Conservation (phyloP, 2,329 filamentous ascomycete genomes). For the Bipolaris zeicola region DNA sequence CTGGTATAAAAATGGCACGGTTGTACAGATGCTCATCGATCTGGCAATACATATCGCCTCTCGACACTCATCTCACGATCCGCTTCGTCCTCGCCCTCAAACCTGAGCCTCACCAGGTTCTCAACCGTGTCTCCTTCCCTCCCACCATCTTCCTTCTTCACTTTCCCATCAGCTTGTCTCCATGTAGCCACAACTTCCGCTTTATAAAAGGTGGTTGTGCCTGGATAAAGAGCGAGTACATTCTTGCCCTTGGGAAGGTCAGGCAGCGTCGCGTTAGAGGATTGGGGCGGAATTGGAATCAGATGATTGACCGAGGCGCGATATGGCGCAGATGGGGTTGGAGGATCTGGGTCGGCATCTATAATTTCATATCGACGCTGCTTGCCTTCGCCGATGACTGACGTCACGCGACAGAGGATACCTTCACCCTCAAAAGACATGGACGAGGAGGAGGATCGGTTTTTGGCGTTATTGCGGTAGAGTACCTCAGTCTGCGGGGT, state of each 20-base stretch:
- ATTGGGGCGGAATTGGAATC: slow-evolving; percentile 51
- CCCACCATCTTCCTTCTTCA: slow-evolving; percentile 48
- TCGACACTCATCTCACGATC: slow-evolving; percentile 56
- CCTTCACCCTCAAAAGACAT: slow-evolving; percentile 54
- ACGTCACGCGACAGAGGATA: slow-evolving; percentile 57
- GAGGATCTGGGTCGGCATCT: slow-evolving; percentile 54
- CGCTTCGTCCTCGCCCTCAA: slow-evolving; percentile 56
- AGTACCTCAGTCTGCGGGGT: slow-evolving; percentile 56
- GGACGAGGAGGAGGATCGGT: slow-evolving; percentile 28
- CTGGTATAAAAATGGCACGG: neutral
- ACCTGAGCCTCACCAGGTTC: slow-evolving; percentile 52
- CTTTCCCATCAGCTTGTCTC: slow-evolving; percentile 40
- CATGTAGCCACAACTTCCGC: slow-evolving; percentile 55
- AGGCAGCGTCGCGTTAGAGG: slow-evolving; percentile 48
- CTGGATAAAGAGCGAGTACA: slow-evolving; percentile 58
- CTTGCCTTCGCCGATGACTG: slow-evolving; percentile 60
- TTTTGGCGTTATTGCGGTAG: slow-evolving; percentile 57
- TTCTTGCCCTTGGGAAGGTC: slow-evolving; percentile 50
- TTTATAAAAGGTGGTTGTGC: slow-evolving; percentile 61
- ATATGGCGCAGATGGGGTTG: slow-evolving; percentile 47
- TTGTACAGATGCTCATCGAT: slow-evolving; percentile 15
- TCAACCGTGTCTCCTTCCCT: slow-evolving; percentile 50
- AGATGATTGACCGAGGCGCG: slow-evolving; percentile 56
- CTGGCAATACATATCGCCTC: slow-evolving; percentile 56
- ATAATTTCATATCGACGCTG: slow-evolving; percentile 60